Base-by-base conservation (phyloP, 495 filamentous ascomycete species). In the Aspergillus diversus region DNA sequence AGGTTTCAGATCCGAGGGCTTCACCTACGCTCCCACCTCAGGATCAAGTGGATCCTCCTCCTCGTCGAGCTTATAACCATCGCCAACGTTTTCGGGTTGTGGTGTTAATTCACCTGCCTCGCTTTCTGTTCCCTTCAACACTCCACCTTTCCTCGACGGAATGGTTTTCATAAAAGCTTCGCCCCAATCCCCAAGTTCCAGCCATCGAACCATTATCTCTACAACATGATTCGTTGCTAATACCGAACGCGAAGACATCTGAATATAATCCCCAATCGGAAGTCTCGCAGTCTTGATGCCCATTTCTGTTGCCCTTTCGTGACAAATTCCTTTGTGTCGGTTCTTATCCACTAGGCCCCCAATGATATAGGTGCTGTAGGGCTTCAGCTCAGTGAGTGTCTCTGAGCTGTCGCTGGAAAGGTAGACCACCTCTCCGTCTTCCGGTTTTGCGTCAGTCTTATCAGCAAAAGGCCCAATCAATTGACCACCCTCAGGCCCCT, bases 311-410 rank as follows among this genome's bases (percentile, higher is more conserved):
- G 96, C 95, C 46, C 87, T 81, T 66, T 90, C 89, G 80, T 97
- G 93, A 78, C 95, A 98, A 12, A 97, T 77, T 1, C 90, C 93
- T 75, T 99, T 99, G 73, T 99, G 86, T 27, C 95, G 82, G 69
- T 99, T 99, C 76, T 90, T 90, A 72, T 99, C 95, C 31, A 99
- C 96, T 32, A 99, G 78, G 0, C 94, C 95, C 17, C 95, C 95
- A 59, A 99, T 90, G 39, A 99, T 90, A 70, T 99, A 99, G 49
- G 85, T 92, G 42, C 87, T 92, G 77, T 92, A 89, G 0, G 92
- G 89, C 73, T 91, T 90, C 31, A 98, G 83, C 51, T 89, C 80
- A 1, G 87, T 85, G 33, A 99, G 76, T 0, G 90, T 97, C 55
- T 96, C 81, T 0, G 89, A 85, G 48, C 91, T 93, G 69, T 98